These are phyloP conservation scores for Aspergillus glaucus DNA, from an alignment of 2,329 filamentous ascomycete species.

Conservation along the genomic window DNA sequence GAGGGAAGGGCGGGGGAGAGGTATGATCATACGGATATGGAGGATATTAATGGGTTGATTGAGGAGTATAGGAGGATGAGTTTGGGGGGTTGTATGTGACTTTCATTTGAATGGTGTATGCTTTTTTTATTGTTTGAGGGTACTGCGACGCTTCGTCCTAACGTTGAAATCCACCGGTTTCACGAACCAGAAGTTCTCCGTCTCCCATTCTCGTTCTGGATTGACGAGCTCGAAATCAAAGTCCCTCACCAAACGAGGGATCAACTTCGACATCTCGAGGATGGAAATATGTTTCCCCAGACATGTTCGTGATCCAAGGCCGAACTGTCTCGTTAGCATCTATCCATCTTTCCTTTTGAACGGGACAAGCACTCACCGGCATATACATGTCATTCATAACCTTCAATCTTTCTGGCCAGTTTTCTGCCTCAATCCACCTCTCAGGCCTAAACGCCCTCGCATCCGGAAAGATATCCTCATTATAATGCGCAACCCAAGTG, in stretches of 20 bases:
- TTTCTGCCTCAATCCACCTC: conserved; percentile 39
- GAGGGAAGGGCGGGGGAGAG: not conserved
- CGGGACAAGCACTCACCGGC: conserved; percentile 20
- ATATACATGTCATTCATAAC: conserved; percentile 35
- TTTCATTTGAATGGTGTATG: not conserved
- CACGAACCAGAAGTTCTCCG: conserved; percentile 40
- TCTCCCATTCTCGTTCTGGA: conserved; percentile 23
- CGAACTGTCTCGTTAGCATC: conserved; percentile 21
- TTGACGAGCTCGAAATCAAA: conserved; percentile 18
- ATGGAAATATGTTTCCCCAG: conserved; percentile 33
- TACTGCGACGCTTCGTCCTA: not conserved
- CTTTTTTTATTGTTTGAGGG: too few species aligned
- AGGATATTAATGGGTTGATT: conserved; percentile 19
- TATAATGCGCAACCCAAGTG: conserved; percentile 40
- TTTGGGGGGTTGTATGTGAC: conserved; percentile 6
- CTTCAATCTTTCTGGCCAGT: conserved; percentile 22
- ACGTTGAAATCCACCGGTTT: not conserved
- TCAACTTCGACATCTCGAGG: conserved; percentile 33
- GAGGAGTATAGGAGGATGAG: conserved; percentile 18
- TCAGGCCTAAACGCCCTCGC: conserved; percentile 41
- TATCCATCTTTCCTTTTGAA: not conserved
- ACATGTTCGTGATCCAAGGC: conserved; percentile 27
- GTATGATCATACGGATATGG: conserved; percentile 21
- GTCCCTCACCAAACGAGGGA: conserved; percentile 25
- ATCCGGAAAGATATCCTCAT: conserved; percentile 40